Conservation (phyloP, 129 eudicot genomes). For the Smallanthus sonchifolius region DNA sequence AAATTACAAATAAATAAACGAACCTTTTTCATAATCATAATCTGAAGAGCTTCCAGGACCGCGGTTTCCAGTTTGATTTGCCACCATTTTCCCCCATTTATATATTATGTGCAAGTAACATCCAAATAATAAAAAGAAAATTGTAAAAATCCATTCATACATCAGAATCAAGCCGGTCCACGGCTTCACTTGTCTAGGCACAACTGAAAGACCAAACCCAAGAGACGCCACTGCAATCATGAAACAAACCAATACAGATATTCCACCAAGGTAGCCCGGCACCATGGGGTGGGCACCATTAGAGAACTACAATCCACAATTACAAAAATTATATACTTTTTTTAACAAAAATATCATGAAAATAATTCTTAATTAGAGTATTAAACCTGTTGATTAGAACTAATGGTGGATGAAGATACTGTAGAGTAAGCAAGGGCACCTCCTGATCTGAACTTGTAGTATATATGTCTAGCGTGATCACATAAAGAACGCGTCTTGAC, state of each 20-base stretch:
- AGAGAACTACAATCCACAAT: slow-evolving; percentile 36
- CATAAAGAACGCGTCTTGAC: slow-evolving; percentile 62
- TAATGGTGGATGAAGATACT: slow-evolving; percentile 58
- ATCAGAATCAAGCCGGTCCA: slow-evolving; percentile 89
- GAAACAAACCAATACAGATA: slow-evolving; percentile 64
- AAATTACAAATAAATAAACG: neutral
- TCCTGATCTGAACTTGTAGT: slow-evolving; percentile 69
- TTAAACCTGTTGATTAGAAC: slow-evolving; percentile 53
- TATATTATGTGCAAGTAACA: slow-evolving; percentile 56
- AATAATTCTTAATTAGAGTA: neutral
- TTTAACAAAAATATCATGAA: neutral
- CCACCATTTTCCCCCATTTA: slow-evolving; percentile 74
- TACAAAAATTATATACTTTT: neutral
- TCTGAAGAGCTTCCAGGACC: slow-evolving; percentile 52
- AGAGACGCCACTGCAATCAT: slow-evolving; percentile 59
- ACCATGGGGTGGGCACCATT: slow-evolving; percentile 57
- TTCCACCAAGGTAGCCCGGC: slow-evolving; percentile 62
- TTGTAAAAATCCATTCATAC: slow-evolving; percentile 90
- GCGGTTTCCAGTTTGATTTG: slow-evolving; percentile 48
- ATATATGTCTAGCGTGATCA: slow-evolving; percentile 71
- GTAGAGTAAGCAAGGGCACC: slow-evolving; percentile 55
- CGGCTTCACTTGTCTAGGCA: slow-evolving; percentile 89
- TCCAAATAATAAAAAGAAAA: slow-evolving; percentile 73
- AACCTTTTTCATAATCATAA: slow-evolving; percentile 85
- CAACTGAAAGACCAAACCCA: slow-evolving; percentile 59